phyloP scores from a whole-genome alignment of 345 rosid genomes.

The Gossypioides kirkii region DNA sequence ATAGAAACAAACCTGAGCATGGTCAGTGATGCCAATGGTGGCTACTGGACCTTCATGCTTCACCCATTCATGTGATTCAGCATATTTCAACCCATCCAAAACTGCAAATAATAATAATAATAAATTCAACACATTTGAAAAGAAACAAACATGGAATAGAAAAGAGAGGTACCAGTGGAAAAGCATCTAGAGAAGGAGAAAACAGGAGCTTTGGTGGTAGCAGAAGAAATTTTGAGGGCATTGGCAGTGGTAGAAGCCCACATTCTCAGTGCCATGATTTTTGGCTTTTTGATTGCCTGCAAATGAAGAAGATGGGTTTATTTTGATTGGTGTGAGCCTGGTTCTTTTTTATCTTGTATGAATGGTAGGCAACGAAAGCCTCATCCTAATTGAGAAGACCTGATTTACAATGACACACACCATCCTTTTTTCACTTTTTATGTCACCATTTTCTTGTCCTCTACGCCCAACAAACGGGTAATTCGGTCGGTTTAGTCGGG shows the following conservation, averaged over 20 bases:
- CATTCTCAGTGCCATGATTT: slow-evolving; percentile 75
- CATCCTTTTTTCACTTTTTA: not conserved
- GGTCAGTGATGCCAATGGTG: slow-evolving; percentile 83
- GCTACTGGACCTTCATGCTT: slow-evolving; percentile 88
- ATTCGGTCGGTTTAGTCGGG: too few species aligned
- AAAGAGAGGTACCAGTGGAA: slow-evolving; percentile 46
- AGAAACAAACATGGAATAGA: not conserved
- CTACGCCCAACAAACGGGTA: too few species aligned
- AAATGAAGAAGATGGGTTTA: not conserved
- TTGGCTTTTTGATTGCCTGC: slow-evolving; percentile 21
- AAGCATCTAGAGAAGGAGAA: slow-evolving; percentile 75
- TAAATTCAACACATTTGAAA: not conserved
- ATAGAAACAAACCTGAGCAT: slow-evolving; percentile 67
- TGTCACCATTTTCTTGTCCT: not conserved
- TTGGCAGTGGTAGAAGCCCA: slow-evolving; percentile 98
- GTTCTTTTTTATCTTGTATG: slow-evolving; percentile 50
- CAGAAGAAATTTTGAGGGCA: slow-evolving; percentile 65
- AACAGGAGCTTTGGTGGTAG: slow-evolving; percentile 40
- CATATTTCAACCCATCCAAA: slow-evolving; percentile 90
- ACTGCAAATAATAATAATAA: slow-evolving; percentile 30
- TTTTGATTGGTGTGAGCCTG: not conserved
- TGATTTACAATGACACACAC: not conserved
- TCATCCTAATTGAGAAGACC: slow-evolving; percentile 40
- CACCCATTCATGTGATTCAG: slow-evolving; percentile 92
- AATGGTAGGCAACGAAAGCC: slow-evolving; percentile 71